Evolutionary conservation across 1,284 basidiomycete genomes (phyloP).

Genomic region (Ustilago lituana): DNA sequence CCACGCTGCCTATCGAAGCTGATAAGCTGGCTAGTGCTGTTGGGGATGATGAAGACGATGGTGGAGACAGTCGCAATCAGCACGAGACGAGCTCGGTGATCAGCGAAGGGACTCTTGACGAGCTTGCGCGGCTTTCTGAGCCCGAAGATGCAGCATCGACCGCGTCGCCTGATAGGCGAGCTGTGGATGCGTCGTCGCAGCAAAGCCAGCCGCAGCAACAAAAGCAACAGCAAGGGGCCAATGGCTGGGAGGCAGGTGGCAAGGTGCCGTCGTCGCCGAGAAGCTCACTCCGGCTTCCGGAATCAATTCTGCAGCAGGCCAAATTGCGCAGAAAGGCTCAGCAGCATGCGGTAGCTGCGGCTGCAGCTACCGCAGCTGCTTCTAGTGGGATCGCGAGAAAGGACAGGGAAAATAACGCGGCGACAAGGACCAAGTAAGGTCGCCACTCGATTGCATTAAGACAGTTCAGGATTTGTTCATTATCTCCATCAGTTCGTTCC

Average conservation of each 20-base stretch:
- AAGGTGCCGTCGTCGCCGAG: conserved; percentile 5
- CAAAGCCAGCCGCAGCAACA: conserved; percentile 7
- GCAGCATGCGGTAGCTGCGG: conserved; percentile 15
- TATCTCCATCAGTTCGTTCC: neutral
- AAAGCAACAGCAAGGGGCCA: neutral
- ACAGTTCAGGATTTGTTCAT: neutral
- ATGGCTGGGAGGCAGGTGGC: neutral
- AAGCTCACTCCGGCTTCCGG: conserved; percentile 19
- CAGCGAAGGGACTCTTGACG: conserved; percentile 53
- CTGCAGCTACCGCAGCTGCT: conserved; percentile 24
- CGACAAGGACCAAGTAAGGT: neutral
- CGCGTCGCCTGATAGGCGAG: conserved; percentile 14
- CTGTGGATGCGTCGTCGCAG: conserved; percentile 9
- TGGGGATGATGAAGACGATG: conserved; percentile 9
- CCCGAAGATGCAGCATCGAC: conserved; percentile 25
- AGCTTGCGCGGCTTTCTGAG: conserved; percentile 49
- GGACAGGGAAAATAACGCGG: conserved; percentile 18
- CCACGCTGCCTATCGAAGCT: conserved; percentile 10
- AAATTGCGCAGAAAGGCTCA: conserved; percentile 16
- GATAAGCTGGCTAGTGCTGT: too few relatives aligned
- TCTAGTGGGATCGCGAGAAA: conserved; percentile 36
- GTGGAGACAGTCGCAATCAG: conserved; percentile 12
- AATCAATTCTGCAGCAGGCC: conserved; percentile 23
- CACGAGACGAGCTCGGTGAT: conserved; percentile 36
- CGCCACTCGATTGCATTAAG: conserved; percentile 1